phyloP scores from a whole-genome alignment of 495 filamentous ascomycete genomes.

The Xanthoparmelia taractica region DNA sequence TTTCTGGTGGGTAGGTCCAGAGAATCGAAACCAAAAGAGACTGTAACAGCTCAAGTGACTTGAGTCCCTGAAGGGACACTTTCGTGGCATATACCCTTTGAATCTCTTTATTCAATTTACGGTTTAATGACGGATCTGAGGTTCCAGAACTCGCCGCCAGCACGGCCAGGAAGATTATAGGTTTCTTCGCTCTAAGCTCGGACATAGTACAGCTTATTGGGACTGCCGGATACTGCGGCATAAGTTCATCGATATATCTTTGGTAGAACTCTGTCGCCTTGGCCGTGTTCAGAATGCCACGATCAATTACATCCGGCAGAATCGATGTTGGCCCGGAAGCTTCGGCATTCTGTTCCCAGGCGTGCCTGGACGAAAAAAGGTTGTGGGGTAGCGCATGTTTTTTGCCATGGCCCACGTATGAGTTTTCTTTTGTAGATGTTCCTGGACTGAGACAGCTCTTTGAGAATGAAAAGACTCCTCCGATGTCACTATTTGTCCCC shows the following conservation, averaged over 20 bases:
- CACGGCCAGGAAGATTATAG: slow-evolving; percentile 66
- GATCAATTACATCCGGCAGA: slow-evolving; percentile 18
- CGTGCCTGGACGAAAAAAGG: background rate
- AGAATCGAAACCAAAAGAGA: slow-evolving; percentile 57
- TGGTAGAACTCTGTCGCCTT: slow-evolving; percentile 36
- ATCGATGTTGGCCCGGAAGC: background rate
- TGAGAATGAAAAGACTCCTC: background rate
- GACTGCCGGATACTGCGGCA: slow-evolving; percentile 56
- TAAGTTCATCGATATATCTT: slow-evolving; percentile 56
- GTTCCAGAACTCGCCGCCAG: slow-evolving; percentile 52
- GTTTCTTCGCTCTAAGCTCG: slow-evolving; percentile 55
- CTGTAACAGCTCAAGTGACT: slow-evolving; percentile 72
- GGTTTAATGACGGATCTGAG: slow-evolving; percentile 42
- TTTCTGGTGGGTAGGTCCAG: slow-evolving; percentile 70
- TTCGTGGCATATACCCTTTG: slow-evolving; percentile 59
- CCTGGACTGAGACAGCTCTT: background rate
- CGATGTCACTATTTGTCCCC: background rate
- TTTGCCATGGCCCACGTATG: background rate
- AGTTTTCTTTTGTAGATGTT: background rate
- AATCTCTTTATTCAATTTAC: slow-evolving; percentile 52
- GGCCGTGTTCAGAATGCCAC: slow-evolving; percentile 17
- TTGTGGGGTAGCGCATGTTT: background rate
- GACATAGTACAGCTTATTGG: slow-evolving; percentile 37
- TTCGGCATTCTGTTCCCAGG: background rate
- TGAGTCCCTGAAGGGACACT: slow-evolving; percentile 59